phyloP scores from a whole-genome alignment of 202 grass and related monocot species.

The Cymbopogon flexuosus region DNA sequence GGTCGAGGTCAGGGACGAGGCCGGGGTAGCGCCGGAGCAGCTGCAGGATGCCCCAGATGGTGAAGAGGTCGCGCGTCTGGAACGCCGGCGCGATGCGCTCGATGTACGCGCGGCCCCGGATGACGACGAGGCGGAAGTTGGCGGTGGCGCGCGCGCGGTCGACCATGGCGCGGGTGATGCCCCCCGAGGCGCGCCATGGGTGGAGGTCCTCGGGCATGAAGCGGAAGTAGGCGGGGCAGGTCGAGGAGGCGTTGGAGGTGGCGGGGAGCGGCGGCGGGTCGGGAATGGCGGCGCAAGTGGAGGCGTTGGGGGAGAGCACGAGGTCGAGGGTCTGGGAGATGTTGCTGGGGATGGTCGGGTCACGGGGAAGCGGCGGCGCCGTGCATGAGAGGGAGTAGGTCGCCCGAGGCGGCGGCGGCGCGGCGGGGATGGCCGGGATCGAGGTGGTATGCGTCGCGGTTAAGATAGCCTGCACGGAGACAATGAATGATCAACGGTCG shows the following conservation, averaged over 20 bases:
- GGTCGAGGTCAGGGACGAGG: constrained; percentile 78
- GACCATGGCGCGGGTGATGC: constrained; percentile 63
- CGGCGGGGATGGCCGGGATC: constrained; percentile 28
- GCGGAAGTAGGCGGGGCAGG: constrained; percentile 80
- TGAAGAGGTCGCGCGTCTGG: constrained; percentile 85
- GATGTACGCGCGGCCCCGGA: constrained; percentile 61
- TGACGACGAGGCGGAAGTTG: constrained; percentile 63
- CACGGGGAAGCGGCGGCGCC: constrained; percentile 31
- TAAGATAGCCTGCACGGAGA: constrained; percentile 33
- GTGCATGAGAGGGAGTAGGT: constrained; percentile 44
- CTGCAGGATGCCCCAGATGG: constrained; percentile 91
- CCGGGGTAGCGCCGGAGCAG: constrained; percentile 77
- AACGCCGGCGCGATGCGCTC: constrained; percentile 57
- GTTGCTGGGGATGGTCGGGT: constrained; percentile 42
- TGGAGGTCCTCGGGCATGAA: constrained; percentile 94
- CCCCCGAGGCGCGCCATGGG: constrained; percentile 57
- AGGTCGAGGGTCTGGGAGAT: constrained; percentile 51
- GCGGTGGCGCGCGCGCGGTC: constrained; percentile 51
- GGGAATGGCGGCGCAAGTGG: constrained; percentile 27
- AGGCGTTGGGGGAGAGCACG: constrained; percentile 35
- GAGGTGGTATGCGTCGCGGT: constrained; percentile 27
- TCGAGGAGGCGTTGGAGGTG: constrained; percentile 24
- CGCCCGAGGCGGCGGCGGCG: constrained; percentile 33
- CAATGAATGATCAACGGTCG: neutral
- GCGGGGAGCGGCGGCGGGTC: constrained; percentile 8